Conservation (phyloP, 345 rosid genomes). For the Sisymbrium altissimum region DNA sequence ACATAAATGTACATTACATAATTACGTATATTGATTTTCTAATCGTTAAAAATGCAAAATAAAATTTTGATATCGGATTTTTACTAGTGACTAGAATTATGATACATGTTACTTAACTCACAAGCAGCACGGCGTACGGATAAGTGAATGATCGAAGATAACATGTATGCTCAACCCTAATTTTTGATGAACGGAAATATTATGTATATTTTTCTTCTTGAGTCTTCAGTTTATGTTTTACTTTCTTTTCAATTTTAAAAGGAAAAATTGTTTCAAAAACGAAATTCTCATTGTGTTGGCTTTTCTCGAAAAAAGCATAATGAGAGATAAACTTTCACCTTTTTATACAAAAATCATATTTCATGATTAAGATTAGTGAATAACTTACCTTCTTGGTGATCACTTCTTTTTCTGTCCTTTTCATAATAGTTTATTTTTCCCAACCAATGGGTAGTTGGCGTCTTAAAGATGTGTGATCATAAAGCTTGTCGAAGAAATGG, state of each 20-base stretch:
- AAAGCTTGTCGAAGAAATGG: constrained; percentile 7
- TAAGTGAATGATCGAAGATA: background rate
- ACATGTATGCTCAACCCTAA: background rate
- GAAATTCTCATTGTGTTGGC: too few species aligned
- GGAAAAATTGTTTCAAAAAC: too few species aligned
- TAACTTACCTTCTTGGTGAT: background rate
- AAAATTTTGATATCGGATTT: background rate
- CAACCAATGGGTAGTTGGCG: constrained; percentile 1
- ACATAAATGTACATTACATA: background rate
- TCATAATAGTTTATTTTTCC: background rate
- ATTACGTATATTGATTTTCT: background rate
- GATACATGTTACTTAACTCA: background rate
- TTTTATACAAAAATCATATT: background rate
- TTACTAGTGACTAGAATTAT: background rate
- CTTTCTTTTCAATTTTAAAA: too few species aligned
- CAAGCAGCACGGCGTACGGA: background rate
- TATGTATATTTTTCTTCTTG: background rate
- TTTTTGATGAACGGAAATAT: background rate
- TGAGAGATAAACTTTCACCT: background rate
- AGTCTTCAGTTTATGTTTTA: too few species aligned
- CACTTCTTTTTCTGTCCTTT: background rate
- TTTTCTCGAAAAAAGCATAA: too few species aligned
- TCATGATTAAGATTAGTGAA: background rate
- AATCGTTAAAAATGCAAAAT: background rate
- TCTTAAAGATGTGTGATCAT: constrained; percentile 2